These are phyloP conservation scores for Phytopythium montanum DNA, from an alignment of 352 stramenopile species.

Conservation along the genomic window DNA sequence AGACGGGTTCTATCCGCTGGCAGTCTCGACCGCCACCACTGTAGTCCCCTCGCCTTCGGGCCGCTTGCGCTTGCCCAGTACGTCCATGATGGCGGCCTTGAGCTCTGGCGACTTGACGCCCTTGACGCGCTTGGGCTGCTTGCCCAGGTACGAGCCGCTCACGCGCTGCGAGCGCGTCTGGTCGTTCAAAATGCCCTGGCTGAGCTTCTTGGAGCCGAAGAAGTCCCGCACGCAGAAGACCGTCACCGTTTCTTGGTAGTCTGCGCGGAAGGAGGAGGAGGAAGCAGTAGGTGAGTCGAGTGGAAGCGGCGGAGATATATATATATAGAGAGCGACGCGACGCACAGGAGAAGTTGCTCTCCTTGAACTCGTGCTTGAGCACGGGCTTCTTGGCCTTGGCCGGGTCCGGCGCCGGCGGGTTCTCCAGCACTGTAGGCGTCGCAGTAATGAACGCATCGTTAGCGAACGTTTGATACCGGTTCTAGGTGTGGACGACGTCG, in stretches of 20 bases:
- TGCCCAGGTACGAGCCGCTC: conserved; percentile 29
- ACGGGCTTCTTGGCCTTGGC: conserved; percentile 36
- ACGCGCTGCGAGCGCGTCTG: conserved; percentile 57
- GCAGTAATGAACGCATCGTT: neutral
- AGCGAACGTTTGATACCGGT: neutral
- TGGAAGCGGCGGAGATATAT: neutral
- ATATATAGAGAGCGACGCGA: conserved; percentile 14
- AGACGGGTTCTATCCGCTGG: neutral
- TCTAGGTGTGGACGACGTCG: neutral
- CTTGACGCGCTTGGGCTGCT: conserved; percentile 30
- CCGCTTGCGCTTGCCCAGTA: conserved; percentile 28
- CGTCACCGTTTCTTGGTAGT: conserved; percentile 76
- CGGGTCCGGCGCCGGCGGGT: conserved; percentile 11
- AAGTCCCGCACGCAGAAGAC: conserved; percentile 76
- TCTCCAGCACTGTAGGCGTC: conserved; percentile 18
- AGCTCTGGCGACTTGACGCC: conserved; percentile 16
- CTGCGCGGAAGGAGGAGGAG: conserved; percentile 15
- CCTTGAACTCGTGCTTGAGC: conserved; percentile 80
- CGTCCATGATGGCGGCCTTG: conserved; percentile 42
- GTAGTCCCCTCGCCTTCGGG: neutral
- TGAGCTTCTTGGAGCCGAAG: conserved; percentile 67
- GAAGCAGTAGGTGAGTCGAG: conserved; percentile 3
- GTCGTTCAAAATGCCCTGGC: conserved; percentile 71
- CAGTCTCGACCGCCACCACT: neutral
- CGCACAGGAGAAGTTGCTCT: conserved; percentile 71